phyloP scores from a whole-genome alignment of 2,329 filamentous ascomycete genomes.

The Lasiodiplodia sp. region DNA sequence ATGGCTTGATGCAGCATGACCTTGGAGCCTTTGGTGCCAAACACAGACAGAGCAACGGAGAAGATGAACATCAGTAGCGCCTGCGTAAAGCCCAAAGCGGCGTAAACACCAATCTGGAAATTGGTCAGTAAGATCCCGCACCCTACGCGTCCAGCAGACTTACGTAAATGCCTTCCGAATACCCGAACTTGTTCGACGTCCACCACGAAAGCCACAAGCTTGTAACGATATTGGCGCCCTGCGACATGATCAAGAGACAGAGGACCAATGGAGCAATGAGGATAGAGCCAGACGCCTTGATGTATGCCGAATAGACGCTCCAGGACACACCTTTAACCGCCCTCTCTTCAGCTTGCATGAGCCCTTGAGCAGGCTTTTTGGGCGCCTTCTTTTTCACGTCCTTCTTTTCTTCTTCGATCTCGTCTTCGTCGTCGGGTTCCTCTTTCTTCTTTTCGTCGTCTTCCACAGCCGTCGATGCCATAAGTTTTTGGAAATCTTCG shows the following conservation, averaged over 20 bases:
- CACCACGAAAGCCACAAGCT: conserved; percentile 94
- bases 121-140: conserved; percentile 36
- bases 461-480: conserved; percentile 79
- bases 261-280: conserved; percentile 71
- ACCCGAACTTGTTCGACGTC: conserved; percentile 79
- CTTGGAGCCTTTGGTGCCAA: conserved; percentile 83
- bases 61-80: conserved; percentile 81
- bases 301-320: conserved; percentile 79
- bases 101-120: conserved; percentile 68
- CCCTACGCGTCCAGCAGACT: conserved; percentile 50
- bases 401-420: conserved; percentile 65
- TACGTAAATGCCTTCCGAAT: conserved; percentile 74
- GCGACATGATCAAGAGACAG: conserved; percentile 71
- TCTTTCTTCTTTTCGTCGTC: conserved; percentile 55
- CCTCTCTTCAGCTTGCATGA: conserved; percentile 79
- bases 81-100: conserved; percentile 74
- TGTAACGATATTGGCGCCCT: conserved; percentile 85
- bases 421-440: conserved; percentile 59
- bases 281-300: conserved; percentile 75
- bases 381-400: conserved; percentile 60
- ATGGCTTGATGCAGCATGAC: conserved; percentile 83
- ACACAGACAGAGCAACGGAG: conserved; percentile 77
- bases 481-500: conserved; percentile 78
- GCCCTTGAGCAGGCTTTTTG: conserved; percentile 50
- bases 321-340: conserved; percentile 80